Evolutionary conservation across 257 asterid species (phyloP), one percentile per base, ranked within the genome.

Genomic region (Ocimum tenuiflorum): DNA sequence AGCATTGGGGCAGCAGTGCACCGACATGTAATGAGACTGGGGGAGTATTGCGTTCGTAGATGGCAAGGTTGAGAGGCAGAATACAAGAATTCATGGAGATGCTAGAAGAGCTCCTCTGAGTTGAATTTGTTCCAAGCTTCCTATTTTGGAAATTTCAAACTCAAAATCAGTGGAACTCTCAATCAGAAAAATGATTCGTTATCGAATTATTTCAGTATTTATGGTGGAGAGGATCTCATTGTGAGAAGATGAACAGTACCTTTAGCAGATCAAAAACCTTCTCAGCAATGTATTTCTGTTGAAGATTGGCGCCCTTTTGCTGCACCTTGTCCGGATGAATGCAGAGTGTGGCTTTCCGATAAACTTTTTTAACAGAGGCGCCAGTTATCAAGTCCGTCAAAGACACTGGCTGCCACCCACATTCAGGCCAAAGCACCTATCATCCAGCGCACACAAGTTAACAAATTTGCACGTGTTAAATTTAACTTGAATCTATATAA

Each of bases 361-460:
- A 94, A 17, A 67, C 89, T 69, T 94, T 94, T 72, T 94, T 94
- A 39, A 94, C 99, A 10, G 87, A 77, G 71, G 94, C 91, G 24
- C 96, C 99, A 2, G 86, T 85, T 43, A 94, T 91, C 80, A 94
- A 75, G 78, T 94, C 99, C 46, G 99, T 94, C 87, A 94, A 86
- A 31, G 99, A 91, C 73, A 94, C 89, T 27, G 99, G 95, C 78
- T 85, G 96, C 99, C 99, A 94, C 38, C 99, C 99, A 78, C 97
- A 88, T 77, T 85, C 97, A 57, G 99, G 99, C 99, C 99, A 94
- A 72, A 94, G 99, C 68, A 94, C 97, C 99, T 94, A 78, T 18
- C 74, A 72, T 62, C 67, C 36, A 59, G 39, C 38, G 52, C 66
- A 62, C 15, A 48, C 60, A 17, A 5, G 33, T 68, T 69, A 54